Base-by-base conservation (phyloP, 495 filamentous ascomycete species). In the Penicillium salamii region DNA sequence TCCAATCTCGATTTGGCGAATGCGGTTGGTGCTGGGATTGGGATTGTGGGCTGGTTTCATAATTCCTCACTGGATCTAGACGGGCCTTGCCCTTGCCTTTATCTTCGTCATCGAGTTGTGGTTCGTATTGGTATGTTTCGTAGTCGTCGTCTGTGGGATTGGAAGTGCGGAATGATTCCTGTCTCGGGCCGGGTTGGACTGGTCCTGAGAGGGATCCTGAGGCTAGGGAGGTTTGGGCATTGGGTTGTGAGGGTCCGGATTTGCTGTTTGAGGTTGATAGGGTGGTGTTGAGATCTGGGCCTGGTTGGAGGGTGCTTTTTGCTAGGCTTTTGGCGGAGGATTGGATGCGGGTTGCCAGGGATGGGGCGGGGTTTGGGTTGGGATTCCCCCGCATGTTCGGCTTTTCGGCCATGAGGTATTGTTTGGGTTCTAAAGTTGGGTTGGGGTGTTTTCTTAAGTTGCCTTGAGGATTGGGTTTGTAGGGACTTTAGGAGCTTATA, bases 261-360 rank as follows among this genome's bases (percentile, higher is more conserved):
- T 7, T n/a, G 15, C 28, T 24, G 20, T 11, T 36, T 34, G 31
- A 20, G 11, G 64, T 44, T n/a, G 53, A 41, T 23, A 74, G 49
- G 15, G 65, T 51, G 1, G 64, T 52, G 11, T 67, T 58, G 15
- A 62, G 46, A 20, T 68, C 63, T 7, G 57, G 31, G 7, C 60
- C 7, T 14, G 46, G 41, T 24, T 61, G 56, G 48, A 72, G 56
- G 4, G 62, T 63, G 51, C 66, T 65, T 46, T 58, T 59, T 9
- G 69, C 68, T 29, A 74, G 62, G 0, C 53, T 52, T 5, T 66
- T 45, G 0, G 72, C 72, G 15, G 72, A 76, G 44, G 42, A 55
- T 43, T 76, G 70, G 52, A 76, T 63, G 41, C 70, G 66, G 42
- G 38, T 41, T 51, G 66, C 58, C 8, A 73, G 62, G 6, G 71